Conservation (phyloP, 2,329 filamentous ascomycete species). For the Cordyceps tenuipes region DNA sequence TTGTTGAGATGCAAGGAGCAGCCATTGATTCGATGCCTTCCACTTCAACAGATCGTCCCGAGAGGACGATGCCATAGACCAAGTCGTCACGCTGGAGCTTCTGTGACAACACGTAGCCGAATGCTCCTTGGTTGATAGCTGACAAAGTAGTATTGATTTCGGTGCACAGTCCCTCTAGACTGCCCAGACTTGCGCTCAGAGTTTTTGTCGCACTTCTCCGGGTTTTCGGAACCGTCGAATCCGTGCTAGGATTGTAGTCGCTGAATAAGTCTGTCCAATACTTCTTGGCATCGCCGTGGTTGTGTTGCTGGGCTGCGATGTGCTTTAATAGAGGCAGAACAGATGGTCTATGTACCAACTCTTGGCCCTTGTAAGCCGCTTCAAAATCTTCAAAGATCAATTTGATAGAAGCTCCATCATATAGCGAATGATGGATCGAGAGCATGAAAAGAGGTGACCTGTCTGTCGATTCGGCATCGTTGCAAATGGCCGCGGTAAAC, state of each 20-base stretch:
- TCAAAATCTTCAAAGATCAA: constrained; percentile 26
- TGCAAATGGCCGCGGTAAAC: not conserved
- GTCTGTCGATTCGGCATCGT: constrained; percentile 16
- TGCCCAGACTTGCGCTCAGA: not conserved
- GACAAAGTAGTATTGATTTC: constrained; percentile 22
- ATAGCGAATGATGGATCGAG: constrained; percentile 29
- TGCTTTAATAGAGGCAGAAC: not conserved
- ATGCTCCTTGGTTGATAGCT: constrained; percentile 24
- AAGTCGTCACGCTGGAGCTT: constrained; percentile 8
- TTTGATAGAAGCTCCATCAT: constrained; percentile 26
- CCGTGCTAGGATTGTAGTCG: not conserved
- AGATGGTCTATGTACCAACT: not conserved
- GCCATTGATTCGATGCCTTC: constrained; percentile 24
- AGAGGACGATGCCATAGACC: constrained; percentile 10
- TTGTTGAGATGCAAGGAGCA: constrained; percentile 28
- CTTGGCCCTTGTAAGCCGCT: constrained; percentile 17
- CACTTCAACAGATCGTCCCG: constrained; percentile 14
- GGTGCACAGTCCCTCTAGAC: not conserved
- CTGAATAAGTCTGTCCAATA: not conserved
- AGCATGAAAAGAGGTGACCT: constrained; percentile 21
- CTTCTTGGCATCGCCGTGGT: not conserved
- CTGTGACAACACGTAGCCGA: constrained; percentile 26
- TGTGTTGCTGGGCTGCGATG: not conserved
- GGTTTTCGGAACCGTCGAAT: not conserved
- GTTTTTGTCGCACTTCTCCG: not conserved